Evolutionary conservation across 2,329 filamentous ascomycete species (phyloP), one percentile per base, ranked within the genome.

Genomic region (Fusarium pseudonygamai): DNA sequence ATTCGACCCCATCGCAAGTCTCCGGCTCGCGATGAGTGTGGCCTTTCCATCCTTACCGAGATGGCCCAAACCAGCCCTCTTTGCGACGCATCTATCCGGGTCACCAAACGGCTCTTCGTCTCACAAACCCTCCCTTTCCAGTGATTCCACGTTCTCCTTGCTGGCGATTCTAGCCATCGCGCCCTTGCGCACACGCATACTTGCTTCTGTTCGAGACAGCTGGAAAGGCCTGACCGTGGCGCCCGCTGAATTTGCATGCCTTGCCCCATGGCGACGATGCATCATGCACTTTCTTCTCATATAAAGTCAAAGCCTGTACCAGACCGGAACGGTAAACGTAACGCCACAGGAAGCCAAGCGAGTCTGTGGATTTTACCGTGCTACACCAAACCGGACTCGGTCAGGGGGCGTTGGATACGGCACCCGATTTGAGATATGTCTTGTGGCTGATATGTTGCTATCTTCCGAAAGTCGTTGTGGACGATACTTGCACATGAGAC

Each of bases 31-130:
- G 34, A 49, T 45, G 24, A 61, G 16, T 50, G 22, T 64, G 50
- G 18, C 40, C 32, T 36, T 42, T 39, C 53, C 28, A 46, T 36
- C 56, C 45, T 63, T 55, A 70, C 73, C 55, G 47, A 73, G 58
- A 68, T 77, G 59, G 55, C 76, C 76, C 50, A 78, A 78, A 77
- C 43, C 67, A 78, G 76, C 75, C 75, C 73, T 55, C 69, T 78
- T 78, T 78, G 76, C 76, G 76, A 78, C 64, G 75, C 76, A 68
- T 72, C 75, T 70, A 74, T 62, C 76, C 76, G 69, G 63, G 68
- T 56, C 62, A 71, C 43, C 53, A 73, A 67, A 71, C 68, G 60
- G 64, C 66, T 62, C 63, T 40, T 61, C 63, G 76, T 77, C 68
- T 55, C 63, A 74, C 76, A 72, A 64, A 39, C 39, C 49, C 55